phyloP scores from a whole-genome alignment of 495 filamentous ascomycete species.

The Penicillium angulare region DNA sequence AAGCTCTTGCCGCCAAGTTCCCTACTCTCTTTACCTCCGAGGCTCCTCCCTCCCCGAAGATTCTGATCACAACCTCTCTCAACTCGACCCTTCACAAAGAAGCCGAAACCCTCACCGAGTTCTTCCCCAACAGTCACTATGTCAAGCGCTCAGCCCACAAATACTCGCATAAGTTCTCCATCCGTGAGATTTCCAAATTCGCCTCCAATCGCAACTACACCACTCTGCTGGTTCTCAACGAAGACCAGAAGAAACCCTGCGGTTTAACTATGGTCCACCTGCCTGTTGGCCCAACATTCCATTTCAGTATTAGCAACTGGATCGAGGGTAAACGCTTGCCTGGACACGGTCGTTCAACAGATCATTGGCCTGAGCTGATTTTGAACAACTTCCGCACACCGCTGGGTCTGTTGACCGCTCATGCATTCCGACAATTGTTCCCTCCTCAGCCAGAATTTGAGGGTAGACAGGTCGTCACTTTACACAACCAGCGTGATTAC shows the following conservation, averaged over 20 bases:
- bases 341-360: slow-evolving; percentile 84
- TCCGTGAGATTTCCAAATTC: slow-evolving; percentile 86
- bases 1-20: slow-evolving; percentile 70
- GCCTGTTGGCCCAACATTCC: slow-evolving; percentile 81
- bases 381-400: slow-evolving; percentile 95
- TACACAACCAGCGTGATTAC: slow-evolving; percentile 96
- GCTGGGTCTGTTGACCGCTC: slow-evolving; percentile 83
- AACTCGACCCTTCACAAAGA: slow-evolving; percentile 83
- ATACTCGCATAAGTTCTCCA: slow-evolving; percentile 79
- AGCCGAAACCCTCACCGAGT: slow-evolving; percentile 67
- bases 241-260: slow-evolving; percentile 77
- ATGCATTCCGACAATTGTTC: slow-evolving; percentile 80
- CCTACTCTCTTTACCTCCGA: slow-evolving; percentile 75
- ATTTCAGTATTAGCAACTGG: slow-evolving; percentile 83
- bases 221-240: slow-evolving; percentile 73
- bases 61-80: slow-evolving; percentile 85
- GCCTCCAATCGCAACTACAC: slow-evolving; percentile 79
- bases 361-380: slow-evolving; percentile 89
- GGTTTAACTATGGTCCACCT: slow-evolving; percentile 81
- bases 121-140: slow-evolving; percentile 88
- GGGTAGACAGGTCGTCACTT: slow-evolving; percentile 83
- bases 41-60: slow-evolving; percentile 60
- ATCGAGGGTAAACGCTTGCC: slow-evolving; percentile 78
- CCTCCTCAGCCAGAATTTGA: slow-evolving; percentile 77
- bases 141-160: slow-evolving; percentile 79